Evolutionary conservation across 2,329 filamentous ascomycete species (phyloP).

Genomic region (Fusarium heterosporum): DNA sequence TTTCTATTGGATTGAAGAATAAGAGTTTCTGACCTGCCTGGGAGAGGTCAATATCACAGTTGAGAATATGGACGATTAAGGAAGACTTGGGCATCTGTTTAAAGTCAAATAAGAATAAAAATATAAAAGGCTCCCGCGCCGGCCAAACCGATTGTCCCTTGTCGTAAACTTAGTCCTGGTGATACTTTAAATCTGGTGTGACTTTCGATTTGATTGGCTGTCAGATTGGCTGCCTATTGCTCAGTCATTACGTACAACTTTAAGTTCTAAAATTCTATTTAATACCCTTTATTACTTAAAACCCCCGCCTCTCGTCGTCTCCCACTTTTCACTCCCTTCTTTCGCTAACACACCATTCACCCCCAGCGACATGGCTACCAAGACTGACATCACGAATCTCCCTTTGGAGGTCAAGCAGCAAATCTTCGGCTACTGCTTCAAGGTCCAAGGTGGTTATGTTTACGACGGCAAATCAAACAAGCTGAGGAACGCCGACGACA

Average conservation of each 20-base stretch:
- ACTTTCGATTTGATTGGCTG: background rate
- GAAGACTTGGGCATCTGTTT: background rate
- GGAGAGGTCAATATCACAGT: background rate
- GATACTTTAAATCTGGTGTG: background rate
- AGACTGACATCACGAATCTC: background rate
- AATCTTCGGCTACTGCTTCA: slow-evolving; percentile 32
- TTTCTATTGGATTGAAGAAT: background rate
- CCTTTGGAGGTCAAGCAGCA: slow-evolving; percentile 22
- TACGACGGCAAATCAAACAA: slow-evolving; percentile 10
- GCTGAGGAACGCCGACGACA: slow-evolving; percentile 10
- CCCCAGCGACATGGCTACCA: background rate
- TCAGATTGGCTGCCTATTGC: background rate
- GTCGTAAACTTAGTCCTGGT: background rate
- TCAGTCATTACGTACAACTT: background rate
- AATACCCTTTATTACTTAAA: background rate
- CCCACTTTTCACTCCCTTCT: background rate
- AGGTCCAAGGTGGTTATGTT: slow-evolving; percentile 21
- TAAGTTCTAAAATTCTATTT: background rate
- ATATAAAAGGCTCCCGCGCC: background rate
- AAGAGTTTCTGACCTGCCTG: background rate
- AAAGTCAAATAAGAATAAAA: background rate
- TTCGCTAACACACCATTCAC: background rate
- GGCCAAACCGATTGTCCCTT: background rate
- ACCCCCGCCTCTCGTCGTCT: background rate
- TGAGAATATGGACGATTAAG: background rate